Base-by-base conservation (phyloP, 148 eudicot genomes). In the Spergularia bocconei region DNA sequence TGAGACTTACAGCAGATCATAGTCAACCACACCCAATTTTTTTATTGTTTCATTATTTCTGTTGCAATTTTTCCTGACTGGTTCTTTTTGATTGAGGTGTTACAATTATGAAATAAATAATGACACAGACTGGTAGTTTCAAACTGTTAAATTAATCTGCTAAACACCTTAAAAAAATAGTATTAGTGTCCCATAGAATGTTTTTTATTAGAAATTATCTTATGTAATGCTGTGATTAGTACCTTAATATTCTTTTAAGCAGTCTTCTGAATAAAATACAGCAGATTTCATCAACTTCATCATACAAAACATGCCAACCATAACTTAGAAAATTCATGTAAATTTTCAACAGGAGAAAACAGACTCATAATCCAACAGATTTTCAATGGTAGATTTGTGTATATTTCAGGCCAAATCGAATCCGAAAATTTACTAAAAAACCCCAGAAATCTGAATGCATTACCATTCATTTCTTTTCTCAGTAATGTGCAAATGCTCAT, bases 401-500 rank as follows among this genome's bases (percentile, higher is more conserved):
- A 14, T 4, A 21, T 23, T 73, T 73, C 16, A 60, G 25, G 54
- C 21, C 16, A 8, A 25, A 56, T 13, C 11, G 16, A 53, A 52
- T 5, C 7, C 8, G 2, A 51, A 63, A 29, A 29, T 29, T 29
- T 29, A 29, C 36, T 29, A 29, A 29, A 29, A 29, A 5, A 70
- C 11, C 58, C 61, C 25, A 67, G 7, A 13, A 41, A 11, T 67
- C 72, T 71, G 65, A 77, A 84, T 84, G 87, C 87, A 84, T 78
- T 79, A 84, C 82, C 84, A 81, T 71, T 81, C 82, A 61, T 84
- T 81, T 78, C 80, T 81, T 16, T 79, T 84, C 78, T 84, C 87
- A 70, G 84, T 81, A 7, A 84, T 84, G 84, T 84, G 87, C 80
- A 84, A 81, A 84, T 76, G 87, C 55, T 79, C 84, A 36, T 84